Evolutionary conservation across 2,329 filamentous ascomycete species (phyloP), one percentile per base, ranked within the genome.

Genomic region (Bipolaris oryzae): DNA sequence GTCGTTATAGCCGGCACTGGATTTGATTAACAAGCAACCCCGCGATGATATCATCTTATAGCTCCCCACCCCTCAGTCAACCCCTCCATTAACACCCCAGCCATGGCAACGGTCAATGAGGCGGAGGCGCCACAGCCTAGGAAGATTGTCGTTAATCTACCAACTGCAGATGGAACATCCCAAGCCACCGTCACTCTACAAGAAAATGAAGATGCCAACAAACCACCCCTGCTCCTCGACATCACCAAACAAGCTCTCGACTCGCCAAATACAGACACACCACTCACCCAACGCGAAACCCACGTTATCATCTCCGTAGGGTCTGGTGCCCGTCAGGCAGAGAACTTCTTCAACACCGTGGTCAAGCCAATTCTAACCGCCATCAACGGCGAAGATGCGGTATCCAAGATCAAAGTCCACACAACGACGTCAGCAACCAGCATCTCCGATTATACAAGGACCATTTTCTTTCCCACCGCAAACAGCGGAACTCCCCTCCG

Each of bases 391-490:
- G 69, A 79, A 11, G 58, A 57, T 6, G 51, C 50, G 3, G 35
- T 69, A 3, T 63, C 55, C 11, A 88, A 28, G 6, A 5, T 87
- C 68, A 67, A 78, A 2, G 74, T 89, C 3, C 81, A 90, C 50
- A 74, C 84, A 46, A 96, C 92, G 1, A 75, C 83, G 21, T 88
- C 84, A 28, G 78, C 83, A 0, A 77, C 85, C 1, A 90, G 85
- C 11, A 83, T 97, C 38, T 79, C 81, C 5, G 79, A 89, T 1
- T 85, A 96, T 50, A 85, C 89, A 0, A 77, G 68, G 48, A 64
- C 71, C 37, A 68, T 74, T 20, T 77, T 88, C 59, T 75, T 85
- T 11, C 77, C 79, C 1, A 70, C 72, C 35, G 85, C 85, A 13
- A 80, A 80, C 54, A 52, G 69, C 87, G 72, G 72, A 7, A 57